These are phyloP conservation scores for Penicillium cosmopolitanum DNA, from an alignment of 495 filamentous ascomycete species.

Conservation along the genomic window DNA sequence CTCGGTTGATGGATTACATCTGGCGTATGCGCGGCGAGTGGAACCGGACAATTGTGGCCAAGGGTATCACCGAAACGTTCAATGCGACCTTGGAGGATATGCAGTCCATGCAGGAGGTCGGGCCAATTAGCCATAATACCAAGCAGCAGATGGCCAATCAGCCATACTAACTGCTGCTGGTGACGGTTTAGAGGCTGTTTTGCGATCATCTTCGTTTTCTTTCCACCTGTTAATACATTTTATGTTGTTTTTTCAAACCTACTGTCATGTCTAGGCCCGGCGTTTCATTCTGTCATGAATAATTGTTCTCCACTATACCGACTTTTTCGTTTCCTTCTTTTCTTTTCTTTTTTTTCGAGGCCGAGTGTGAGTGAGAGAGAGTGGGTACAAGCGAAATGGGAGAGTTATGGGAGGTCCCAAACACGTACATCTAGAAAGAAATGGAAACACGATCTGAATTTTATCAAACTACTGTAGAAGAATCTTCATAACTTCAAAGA, in stretches of 20 bases:
- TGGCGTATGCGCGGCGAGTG: constrained; percentile 79
- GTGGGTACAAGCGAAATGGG: constrained; percentile 1
- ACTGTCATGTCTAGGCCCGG: background rate
- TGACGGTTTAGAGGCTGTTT: background rate
- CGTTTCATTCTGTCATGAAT: background rate
- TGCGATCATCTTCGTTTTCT: background rate
- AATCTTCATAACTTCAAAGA: no score
- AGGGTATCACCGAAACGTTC: constrained; percentile 65
- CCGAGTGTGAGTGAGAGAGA: background rate
- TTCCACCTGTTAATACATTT: background rate
- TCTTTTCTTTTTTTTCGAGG: background rate
- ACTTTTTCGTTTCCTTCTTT: background rate
- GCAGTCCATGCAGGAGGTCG: constrained; percentile 63
- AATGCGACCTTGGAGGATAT: constrained; percentile 84
- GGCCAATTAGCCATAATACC: constrained; percentile 45
- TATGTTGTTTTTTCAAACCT: background rate
- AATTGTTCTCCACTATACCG: background rate
- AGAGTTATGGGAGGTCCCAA: background rate
- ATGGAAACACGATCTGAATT: constrained; percentile 7
- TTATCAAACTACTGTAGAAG: background rate
- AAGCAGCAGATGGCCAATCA: constrained; percentile 37
- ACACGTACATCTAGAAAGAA: constrained; percentile 5
- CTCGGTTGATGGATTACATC: constrained; percentile 85
- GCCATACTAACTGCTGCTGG: constrained; percentile 22
- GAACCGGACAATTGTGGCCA: constrained; percentile 74